phyloP scores from a whole-genome alignment of 192 early-diverging fungal species.

The Coemansia sp. region DNA sequence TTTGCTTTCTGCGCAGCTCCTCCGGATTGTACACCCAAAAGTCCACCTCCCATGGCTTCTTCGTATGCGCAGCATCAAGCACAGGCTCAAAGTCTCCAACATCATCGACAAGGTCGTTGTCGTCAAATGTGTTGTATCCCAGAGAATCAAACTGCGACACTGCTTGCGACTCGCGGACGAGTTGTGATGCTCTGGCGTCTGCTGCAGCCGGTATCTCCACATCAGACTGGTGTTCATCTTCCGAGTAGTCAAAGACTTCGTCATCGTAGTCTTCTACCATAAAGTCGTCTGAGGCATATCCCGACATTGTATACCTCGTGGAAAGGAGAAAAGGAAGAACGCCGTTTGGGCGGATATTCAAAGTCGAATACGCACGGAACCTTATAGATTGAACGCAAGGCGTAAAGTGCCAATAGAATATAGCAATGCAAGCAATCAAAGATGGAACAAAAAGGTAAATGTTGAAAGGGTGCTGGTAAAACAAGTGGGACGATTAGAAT shows the following conservation, averaged over 20 bases:
- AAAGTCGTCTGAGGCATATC: conserved; percentile 29
- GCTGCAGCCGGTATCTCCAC: neutral
- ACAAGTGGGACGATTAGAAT: neutral
- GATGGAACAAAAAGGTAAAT: neutral
- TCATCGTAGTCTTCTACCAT: conserved; percentile 48
- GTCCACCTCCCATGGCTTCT: conserved; percentile 52
- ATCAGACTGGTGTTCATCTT: conserved; percentile 21
- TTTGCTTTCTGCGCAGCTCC: conserved; percentile 36
- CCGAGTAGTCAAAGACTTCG: conserved; percentile 32
- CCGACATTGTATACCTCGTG: conserved; percentile 22
- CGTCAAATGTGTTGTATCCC: conserved; percentile 20
- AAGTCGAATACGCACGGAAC: too few relatives aligned
- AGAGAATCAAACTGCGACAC: conserved; percentile 29
- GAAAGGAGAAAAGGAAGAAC: neutral
- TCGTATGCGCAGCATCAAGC: conserved; percentile 2
- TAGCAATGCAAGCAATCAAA: neutral
- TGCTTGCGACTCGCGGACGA: conserved; percentile 4
- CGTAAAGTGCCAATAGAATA: neutral
- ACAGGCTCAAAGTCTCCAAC: conserved; percentile 35
- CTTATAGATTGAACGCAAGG: neutral
- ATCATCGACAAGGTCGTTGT: conserved; percentile 27
- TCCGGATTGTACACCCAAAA: conserved; percentile 30
- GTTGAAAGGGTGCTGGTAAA: neutral
- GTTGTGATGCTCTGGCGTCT: conserved; percentile 8
- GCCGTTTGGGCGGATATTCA: neutral